These are phyloP conservation scores for Citrus sinensis DNA, from an alignment of 345 rosid genomes.

Conservation along the genomic window DVS_A1.0 CM039162.1:24969001-24969500, in stretches of 20 bases:
- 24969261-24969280: slow-evolving; percentile 88
- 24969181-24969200: not conserved
- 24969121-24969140: not conserved
- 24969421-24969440: not conserved
- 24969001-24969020: slow-evolving; percentile 2
- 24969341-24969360: slow-evolving; percentile 93
- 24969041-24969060: not conserved
- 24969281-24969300: slow-evolving; percentile 86
- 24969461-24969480: slow-evolving; percentile 14
- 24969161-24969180: not conserved
- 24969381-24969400: slow-evolving; percentile 97
- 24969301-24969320: slow-evolving; percentile 81
- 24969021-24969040: not conserved
- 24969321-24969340: slow-evolving; percentile 84
- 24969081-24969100: not conserved
- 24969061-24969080: not conserved
- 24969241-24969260: slow-evolving; percentile 1
- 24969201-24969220: not conserved
- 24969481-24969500: not conserved
- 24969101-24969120: not conserved
- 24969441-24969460: not conserved
- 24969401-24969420: slow-evolving; percentile 71
- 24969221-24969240: not conserved
- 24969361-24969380: slow-evolving; percentile 78
- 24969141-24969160: not conserved